These are phyloP conservation scores for Boletus speciosus DNA, from an alignment of 768 basidiomycete species.

Conservation along the genomic window DNA sequence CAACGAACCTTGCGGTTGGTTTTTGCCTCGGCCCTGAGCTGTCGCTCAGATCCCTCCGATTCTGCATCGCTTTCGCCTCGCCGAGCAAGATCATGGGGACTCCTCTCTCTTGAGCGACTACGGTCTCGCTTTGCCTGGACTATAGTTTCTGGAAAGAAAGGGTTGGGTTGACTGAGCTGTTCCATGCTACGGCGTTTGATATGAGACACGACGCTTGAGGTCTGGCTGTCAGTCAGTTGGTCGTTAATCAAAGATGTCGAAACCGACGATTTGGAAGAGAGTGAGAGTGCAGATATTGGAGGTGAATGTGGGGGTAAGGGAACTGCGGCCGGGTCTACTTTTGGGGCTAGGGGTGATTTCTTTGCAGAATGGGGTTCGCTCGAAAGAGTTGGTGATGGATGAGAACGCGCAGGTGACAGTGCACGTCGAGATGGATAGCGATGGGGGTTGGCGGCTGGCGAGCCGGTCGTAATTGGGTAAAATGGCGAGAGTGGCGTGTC, in stretches of 20 bases:
- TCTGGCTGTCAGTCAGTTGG: constrained; percentile 38
- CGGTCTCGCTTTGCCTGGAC: constrained; percentile 14
- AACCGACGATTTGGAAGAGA: constrained; percentile 73
- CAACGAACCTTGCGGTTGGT: constrained; percentile 76
- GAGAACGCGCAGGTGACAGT: constrained; percentile 33
- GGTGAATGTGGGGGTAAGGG: constrained; percentile 71
- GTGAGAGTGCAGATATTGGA: constrained; percentile 65
- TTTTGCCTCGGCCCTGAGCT: constrained; percentile 70
- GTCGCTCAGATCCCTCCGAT: constrained; percentile 40
- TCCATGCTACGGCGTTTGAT: constrained; percentile 35
- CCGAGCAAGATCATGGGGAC: constrained; percentile 6
- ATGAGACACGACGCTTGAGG: constrained; percentile 42
- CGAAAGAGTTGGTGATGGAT: constrained; percentile 22
- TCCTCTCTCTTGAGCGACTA: constrained; percentile 21
- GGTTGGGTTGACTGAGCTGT: constrained; percentile 10
- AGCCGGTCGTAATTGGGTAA: constrained; percentile 56
- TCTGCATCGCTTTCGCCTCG: constrained; percentile 35
- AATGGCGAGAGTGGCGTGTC: constrained; percentile 32
- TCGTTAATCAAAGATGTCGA: constrained; percentile 43
- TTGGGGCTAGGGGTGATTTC: constrained; percentile 22
- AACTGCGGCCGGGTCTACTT: constrained; percentile 53
- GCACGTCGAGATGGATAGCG: constrained; percentile 42
- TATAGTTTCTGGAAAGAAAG: constrained; percentile 12
- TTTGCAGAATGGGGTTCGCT: constrained; percentile 22
- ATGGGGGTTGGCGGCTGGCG: constrained; percentile 57